These are phyloP conservation scores for Maudiozyma humilis DNA, from an alignment of 1,139 yeast species.

Conservation along the genomic window DNA sequence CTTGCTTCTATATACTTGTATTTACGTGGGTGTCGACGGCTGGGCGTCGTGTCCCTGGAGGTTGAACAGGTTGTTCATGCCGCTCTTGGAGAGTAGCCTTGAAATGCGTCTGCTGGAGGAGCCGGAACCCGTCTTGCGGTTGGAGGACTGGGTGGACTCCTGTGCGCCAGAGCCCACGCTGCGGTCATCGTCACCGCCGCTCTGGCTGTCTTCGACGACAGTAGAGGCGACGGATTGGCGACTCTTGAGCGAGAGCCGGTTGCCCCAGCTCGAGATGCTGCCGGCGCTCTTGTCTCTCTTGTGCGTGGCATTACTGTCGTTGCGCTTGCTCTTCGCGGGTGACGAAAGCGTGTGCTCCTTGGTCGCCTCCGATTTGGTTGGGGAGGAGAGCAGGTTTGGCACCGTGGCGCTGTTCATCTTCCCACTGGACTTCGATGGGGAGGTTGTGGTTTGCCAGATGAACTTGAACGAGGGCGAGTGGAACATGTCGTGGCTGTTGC, in stretches of 20 bases:
- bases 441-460: constrained; percentile 16
- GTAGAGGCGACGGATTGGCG: constrained; percentile 9
- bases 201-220: constrained; percentile 5
- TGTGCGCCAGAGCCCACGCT: constrained; percentile 1
- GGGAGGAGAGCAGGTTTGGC: background rate
- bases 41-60: constrained; percentile 20
- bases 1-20: too few species aligned
- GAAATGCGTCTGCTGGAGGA: constrained; percentile 23
- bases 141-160: constrained; percentile 6
- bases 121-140: constrained; percentile 8
- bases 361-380: background rate
- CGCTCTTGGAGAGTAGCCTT: constrained; percentile 22
- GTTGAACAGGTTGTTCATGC: constrained; percentile 24
- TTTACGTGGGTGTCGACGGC: constrained; percentile 1
- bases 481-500: constrained; percentile 7
- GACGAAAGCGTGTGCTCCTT: background rate
- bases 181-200: background rate
- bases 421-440: constrained; percentile 8
- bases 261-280: constrained; percentile 19
- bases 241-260: constrained; percentile 14
- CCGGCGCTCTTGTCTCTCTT: constrained; percentile 18
- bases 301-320: constrained; percentile 8
- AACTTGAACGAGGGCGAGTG: constrained; percentile 19
- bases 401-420: background rate
- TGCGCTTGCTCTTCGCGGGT: background rate